Percentiles rank a stretch among this genome's conserved stretches.
Evolutionary conservation across 345 rosid genomes (phyloP).

Genomic region (Gossypium herbaceum): DNA sequence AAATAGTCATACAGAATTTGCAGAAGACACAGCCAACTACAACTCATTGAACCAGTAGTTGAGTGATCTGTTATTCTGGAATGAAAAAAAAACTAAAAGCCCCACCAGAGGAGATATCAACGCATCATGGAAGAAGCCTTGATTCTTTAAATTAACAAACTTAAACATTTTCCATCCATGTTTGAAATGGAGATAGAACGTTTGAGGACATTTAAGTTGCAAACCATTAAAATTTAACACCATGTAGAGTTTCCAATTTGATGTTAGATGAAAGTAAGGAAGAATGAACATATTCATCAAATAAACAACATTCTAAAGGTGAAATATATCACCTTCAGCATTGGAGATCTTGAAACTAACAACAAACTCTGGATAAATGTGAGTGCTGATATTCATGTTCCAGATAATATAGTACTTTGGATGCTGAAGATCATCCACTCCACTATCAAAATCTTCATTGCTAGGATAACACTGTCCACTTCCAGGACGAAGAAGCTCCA

Average conservation of each 20-base stretch:
- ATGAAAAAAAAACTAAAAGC: slow-evolving; percentile 14
- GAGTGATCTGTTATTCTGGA: slow-evolving; percentile 34
- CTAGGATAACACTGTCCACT: slow-evolving; percentile 57
- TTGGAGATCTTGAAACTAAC: slow-evolving; percentile 79
- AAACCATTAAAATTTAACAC: slow-evolving; percentile 23
- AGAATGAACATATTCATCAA: neutral
- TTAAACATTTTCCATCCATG: slow-evolving; percentile 25
- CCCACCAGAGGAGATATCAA: slow-evolving; percentile 38
- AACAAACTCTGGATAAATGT: slow-evolving; percentile 78
- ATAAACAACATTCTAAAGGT: slow-evolving; percentile 7
- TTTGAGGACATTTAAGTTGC: slow-evolving; percentile 25
- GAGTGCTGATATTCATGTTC: slow-evolving; percentile 84
- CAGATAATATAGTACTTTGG: slow-evolving; percentile 64
- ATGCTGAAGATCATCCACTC: slow-evolving; percentile 67
- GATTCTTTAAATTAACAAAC: slow-evolving; percentile 25
- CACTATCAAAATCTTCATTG: slow-evolving; percentile 66
- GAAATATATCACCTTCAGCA: slow-evolving; percentile 66
- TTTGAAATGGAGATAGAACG: slow-evolving; percentile 18
- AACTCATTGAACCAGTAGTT: slow-evolving; percentile 46
- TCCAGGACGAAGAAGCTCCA: slow-evolving; percentile 65
- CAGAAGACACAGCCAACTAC: slow-evolving; percentile 26
- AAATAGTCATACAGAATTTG: slow-evolving; percentile 23
- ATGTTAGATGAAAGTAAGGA: slow-evolving; percentile 6
- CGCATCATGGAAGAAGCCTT: slow-evolving; percentile 31
- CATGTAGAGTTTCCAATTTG: slow-evolving; percentile 13